These are phyloP conservation scores for Turritis glabra DNA, from an alignment of 345 rosid genomes.

Conservation along the genomic window DNA sequence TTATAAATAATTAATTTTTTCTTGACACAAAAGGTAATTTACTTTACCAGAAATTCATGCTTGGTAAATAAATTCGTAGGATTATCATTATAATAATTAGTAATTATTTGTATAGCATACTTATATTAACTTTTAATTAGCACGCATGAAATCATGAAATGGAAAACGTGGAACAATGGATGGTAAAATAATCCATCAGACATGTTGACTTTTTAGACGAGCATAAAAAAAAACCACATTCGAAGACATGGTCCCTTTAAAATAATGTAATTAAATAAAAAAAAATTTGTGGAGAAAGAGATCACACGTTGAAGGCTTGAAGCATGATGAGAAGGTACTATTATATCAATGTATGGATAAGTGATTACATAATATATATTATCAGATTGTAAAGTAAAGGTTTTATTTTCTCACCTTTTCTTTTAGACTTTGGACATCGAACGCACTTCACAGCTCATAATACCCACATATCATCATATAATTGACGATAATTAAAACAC, in stretches of 20 bases:
- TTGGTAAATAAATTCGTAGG: constrained; percentile 19
- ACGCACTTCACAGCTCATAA: constrained; percentile 20
- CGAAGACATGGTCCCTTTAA: constrained; percentile 3
- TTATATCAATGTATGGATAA: constrained; percentile 3
- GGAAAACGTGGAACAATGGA: constrained; percentile 19
- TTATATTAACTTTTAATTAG: constrained; percentile 12
- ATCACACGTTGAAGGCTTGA: constrained; percentile 11
- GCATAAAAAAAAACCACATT: not conserved
- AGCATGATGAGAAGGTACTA: constrained; percentile 11
- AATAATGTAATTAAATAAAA: too few relatives aligned
- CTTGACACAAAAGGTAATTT: not conserved
- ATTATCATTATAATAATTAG: constrained; percentile 16
- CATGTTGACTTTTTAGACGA: too few relatives aligned
- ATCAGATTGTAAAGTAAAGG: not conserved
- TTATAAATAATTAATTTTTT: not conserved
- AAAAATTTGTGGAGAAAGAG: constrained; percentile 17
- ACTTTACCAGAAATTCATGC: constrained; percentile 26
- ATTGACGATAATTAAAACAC: not conserved
- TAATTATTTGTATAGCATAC: constrained; percentile 25
- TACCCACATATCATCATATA: constrained; percentile 11
- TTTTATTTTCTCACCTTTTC: not conserved
- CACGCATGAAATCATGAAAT: constrained; percentile 39
- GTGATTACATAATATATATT: not conserved
- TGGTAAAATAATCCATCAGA: constrained; percentile 10
- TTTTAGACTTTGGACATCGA: constrained; percentile 12